phyloP scores from a whole-genome alignment of 805 yeast species.

The Wickerhamomyces silvicola region DNA sequence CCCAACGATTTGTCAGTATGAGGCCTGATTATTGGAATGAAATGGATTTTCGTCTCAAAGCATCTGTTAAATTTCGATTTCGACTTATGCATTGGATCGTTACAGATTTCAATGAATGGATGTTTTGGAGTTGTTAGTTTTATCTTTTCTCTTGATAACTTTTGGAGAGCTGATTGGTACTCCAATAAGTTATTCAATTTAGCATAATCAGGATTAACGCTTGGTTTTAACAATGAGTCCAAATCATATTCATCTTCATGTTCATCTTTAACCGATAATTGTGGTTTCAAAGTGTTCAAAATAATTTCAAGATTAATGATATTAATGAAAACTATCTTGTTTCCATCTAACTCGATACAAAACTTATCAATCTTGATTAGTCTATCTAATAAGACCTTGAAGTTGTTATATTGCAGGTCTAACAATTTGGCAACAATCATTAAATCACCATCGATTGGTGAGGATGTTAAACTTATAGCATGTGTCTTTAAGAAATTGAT shows the following conservation, averaged over 20 bases:
- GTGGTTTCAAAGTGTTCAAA: neutral
- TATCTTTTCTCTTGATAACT: slow-evolving; percentile 34
- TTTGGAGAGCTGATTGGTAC: slow-evolving; percentile 33
- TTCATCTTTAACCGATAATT: neutral
- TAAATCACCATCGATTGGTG: too few relatives aligned
- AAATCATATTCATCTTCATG: neutral
- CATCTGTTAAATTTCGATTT: slow-evolving; percentile 25
- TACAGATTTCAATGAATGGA: slow-evolving; percentile 48
- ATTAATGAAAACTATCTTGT: slow-evolving; percentile 16
- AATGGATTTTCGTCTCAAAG: slow-evolving; percentile 38
- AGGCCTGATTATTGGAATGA: slow-evolving; percentile 44
- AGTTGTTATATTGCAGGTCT: slow-evolving; percentile 4
- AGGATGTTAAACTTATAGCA: too few relatives aligned
- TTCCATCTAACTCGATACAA: slow-evolving; percentile 4
- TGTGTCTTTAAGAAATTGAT: too few relatives aligned
- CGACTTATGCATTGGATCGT: slow-evolving; percentile 24
- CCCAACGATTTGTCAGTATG: slow-evolving; percentile 72
- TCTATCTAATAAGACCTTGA: slow-evolving; percentile 4
- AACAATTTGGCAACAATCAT: too few relatives aligned
- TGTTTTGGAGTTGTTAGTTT: slow-evolving; percentile 29
- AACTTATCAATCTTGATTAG: slow-evolving; percentile 8
- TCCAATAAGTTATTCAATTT: slow-evolving; percentile 15
- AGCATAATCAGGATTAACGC: slow-evolving; percentile 4
- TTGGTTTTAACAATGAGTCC: too few relatives aligned
- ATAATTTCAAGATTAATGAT: slow-evolving; percentile 8